Conservation (phyloP, 1,139 yeast genomes). For the Trichomonascaceae sp. region DNA sequence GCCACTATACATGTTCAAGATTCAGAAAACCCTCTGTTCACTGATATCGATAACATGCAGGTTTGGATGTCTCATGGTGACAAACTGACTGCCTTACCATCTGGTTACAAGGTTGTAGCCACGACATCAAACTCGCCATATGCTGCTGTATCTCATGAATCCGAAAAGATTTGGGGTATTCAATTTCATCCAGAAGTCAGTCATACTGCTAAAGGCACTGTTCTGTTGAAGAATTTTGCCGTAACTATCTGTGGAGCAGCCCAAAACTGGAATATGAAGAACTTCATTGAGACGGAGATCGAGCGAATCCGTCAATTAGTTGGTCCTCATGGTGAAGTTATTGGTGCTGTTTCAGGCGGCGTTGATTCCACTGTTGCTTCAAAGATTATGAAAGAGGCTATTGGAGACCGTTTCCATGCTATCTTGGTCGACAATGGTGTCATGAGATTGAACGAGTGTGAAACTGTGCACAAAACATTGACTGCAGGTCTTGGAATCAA, state of each 20-base stretch:
- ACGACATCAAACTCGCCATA: constrained; percentile 90
- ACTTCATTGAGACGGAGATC: constrained; percentile 94
- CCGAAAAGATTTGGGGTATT: constrained; percentile 77
- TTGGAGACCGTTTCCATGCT: constrained; percentile 98
- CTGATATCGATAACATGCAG: constrained; percentile 83
- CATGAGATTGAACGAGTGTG: constrained; percentile 91
- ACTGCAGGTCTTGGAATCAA: constrained; percentile 92
- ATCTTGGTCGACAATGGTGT: constrained; percentile 97
- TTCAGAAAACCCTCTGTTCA: constrained; percentile 61
- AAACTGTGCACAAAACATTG: constrained; percentile 77
- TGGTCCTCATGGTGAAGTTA: constrained; percentile 97
- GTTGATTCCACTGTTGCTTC: constrained; percentile 99
- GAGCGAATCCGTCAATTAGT: constrained; percentile 83
- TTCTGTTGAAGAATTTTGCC: constrained; percentile 84
- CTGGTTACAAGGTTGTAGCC: constrained; percentile 84
- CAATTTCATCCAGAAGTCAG: constrained; percentile 99
- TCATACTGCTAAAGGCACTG: constrained; percentile 88
- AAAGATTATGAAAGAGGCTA: constrained; percentile 94
- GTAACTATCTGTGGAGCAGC: constrained; percentile 78
- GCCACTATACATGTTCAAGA: constrained; percentile 80
- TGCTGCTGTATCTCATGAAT: constrained; percentile 82
- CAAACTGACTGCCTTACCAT: constrained; percentile 84
- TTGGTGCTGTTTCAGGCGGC: constrained; percentile 99
- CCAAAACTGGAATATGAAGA: constrained; percentile 97
- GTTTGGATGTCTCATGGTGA: constrained; percentile 99